phyloP scores from a whole-genome alignment of 164 flowering plant species.

The Liriodendron chinense region DNA sequence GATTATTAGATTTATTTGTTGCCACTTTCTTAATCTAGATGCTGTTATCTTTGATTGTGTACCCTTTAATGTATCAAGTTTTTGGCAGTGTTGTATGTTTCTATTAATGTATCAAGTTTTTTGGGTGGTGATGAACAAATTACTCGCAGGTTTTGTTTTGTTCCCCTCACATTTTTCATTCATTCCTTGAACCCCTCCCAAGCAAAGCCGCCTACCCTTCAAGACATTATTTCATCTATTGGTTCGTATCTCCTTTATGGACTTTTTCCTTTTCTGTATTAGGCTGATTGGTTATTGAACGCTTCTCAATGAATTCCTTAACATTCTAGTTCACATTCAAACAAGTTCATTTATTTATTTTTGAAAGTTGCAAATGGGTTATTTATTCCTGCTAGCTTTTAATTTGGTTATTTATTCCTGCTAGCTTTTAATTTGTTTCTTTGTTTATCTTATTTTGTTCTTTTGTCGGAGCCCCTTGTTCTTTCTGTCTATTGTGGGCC shows the following conservation, averaged over 20 bases:
- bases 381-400: too few species aligned
- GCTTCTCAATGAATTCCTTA: not conserved
- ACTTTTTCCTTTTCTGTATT: not conserved
- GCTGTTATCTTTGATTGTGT: not conserved
- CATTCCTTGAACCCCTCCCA: conserved; percentile 29
- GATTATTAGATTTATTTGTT: not conserved
- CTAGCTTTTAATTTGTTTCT: too few species aligned
- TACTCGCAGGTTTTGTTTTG: conserved; percentile 63
- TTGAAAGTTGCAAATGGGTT: too few species aligned
- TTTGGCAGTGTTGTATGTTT: too few species aligned
- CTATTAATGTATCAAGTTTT: too few species aligned
- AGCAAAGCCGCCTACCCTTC: conserved; percentile 28
- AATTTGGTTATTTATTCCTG: too few species aligned
- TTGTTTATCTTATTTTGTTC: too few species aligned
- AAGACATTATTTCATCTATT: conserved; percentile 51
- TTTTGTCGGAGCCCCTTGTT: too few species aligned
- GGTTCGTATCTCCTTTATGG: conserved; percentile 43
- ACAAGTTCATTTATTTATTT: not conserved
- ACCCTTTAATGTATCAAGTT: not conserved
- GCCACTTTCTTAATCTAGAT: not conserved
- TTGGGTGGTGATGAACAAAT: conserved; percentile 1
- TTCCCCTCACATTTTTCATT: conserved; percentile 47
- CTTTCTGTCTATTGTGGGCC: too few species aligned
- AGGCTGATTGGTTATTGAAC: not conserved
- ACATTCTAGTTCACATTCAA: not conserved